A percentile compares a stretch with the other conserved stretches of the same genome.
Evolutionary conservation across 2,329 filamentous ascomycete species (phyloP).

Genomic region (Fusarium compactum): DNA sequence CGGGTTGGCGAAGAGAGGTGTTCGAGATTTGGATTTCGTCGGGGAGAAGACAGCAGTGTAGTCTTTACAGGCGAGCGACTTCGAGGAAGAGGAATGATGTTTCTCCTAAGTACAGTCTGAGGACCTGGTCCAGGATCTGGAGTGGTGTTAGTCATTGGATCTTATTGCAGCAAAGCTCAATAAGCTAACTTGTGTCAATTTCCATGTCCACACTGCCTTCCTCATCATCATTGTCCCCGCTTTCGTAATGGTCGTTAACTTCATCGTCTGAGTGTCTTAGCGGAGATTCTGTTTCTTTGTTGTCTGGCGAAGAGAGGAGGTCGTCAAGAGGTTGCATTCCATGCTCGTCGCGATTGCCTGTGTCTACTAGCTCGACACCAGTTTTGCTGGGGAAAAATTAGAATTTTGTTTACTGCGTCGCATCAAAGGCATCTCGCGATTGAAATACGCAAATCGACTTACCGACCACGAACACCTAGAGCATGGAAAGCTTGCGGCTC

Average conservation of each 20-base stretch:
- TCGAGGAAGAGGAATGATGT: constrained; percentile 60
- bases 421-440: background rate
- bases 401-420: background rate
- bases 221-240: constrained; percentile 33
- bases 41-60: constrained; percentile 69
- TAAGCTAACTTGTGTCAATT: constrained; percentile 60
- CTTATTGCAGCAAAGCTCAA: background rate
- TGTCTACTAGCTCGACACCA: constrained; percentile 83
- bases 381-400: constrained; percentile 76
- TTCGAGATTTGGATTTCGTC: constrained; percentile 69
- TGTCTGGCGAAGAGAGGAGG: constrained; percentile 89
- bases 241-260: constrained; percentile 41
- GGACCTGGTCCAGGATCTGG: constrained; percentile 67
- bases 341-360: constrained; percentile 85
- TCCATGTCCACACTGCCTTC: constrained; percentile 64
- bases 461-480: constrained; percentile 56
- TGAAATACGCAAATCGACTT: constrained; percentile 36
- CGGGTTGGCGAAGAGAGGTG: constrained; percentile 64
- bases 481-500: constrained; percentile 52
- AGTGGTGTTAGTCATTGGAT: constrained; percentile 37
- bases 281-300: constrained; percentile 58
- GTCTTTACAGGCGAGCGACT: constrained; percentile 74
- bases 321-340: constrained; percentile 89
- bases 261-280: constrained; percentile 43
- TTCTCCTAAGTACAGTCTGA: constrained; percentile 64